phyloP scores from a whole-genome alignment of 2,329 filamentous ascomycete genomes.

The Paradendryphiella salina region DNA sequence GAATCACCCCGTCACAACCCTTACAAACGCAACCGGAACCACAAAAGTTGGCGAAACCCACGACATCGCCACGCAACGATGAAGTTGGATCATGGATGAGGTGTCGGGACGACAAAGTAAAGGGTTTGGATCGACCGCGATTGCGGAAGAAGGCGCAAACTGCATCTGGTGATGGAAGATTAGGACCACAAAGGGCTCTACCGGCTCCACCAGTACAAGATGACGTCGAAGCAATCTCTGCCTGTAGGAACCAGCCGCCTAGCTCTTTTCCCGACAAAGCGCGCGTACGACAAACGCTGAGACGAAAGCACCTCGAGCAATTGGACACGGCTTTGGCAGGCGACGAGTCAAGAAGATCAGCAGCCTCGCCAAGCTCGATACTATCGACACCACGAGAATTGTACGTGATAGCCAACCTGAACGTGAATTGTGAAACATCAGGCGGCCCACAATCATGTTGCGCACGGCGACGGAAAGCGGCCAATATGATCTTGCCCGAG shows the following conservation, averaged over 20 bases:
- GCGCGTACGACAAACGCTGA: slow-evolving; percentile 30
- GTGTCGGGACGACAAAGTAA: slow-evolving; percentile 14
- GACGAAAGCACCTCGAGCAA: slow-evolving; percentile 24
- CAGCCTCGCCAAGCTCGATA: slow-evolving; percentile 36
- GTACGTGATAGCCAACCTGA: slow-evolving; percentile 24
- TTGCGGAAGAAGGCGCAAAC: slow-evolving; percentile 26
- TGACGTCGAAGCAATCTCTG: slow-evolving; percentile 2
- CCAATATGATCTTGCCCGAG: slow-evolving; percentile 12
- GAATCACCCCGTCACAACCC: neutral
- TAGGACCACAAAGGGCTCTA: slow-evolving; percentile 2
- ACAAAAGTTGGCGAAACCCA: slow-evolving; percentile 10
- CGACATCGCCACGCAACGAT: slow-evolving; percentile 7
- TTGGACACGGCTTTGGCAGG: slow-evolving; percentile 32
- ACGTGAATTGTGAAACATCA: slow-evolving; percentile 9
- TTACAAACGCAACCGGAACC: slow-evolving; percentile 5
- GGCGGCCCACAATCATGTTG: slow-evolving; percentile 11
- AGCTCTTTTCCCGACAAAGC: slow-evolving; percentile 23
- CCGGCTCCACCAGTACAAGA: slow-evolving; percentile 1
- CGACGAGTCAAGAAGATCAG: slow-evolving; percentile 18
- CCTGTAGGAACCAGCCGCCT: neutral
- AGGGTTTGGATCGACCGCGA: slow-evolving; percentile 13
- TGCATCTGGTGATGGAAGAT: slow-evolving; percentile 17
- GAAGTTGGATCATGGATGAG: neutral
- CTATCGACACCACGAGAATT: slow-evolving; percentile 36
- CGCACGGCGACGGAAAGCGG: slow-evolving; percentile 14